Base-by-base conservation (phyloP, 2,329 filamentous ascomycete species). In the Ilyonectria destructans region DNA sequence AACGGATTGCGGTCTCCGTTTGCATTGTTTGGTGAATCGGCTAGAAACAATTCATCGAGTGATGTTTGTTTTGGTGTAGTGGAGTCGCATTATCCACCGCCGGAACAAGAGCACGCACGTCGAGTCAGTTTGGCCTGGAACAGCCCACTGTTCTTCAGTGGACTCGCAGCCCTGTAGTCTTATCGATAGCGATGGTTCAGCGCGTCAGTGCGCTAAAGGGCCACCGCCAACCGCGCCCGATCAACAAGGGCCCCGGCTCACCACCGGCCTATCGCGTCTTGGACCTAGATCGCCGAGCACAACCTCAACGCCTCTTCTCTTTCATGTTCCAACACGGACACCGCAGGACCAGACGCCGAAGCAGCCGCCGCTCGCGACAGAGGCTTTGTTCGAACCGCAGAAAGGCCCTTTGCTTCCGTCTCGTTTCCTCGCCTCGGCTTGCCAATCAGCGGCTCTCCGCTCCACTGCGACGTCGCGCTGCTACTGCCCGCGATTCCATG, bases 391-490 rank as follows among this genome's bases (percentile, higher is more conserved):
- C 29, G 23, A 13, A 15, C 10, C 6, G 31, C 51, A 23, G 31
- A 37, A 4, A 54, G 10, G 31, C n/a, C 33, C 12, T 29, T n/a
- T 45, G 4, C 33, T 19, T 26, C 45, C 40, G 51, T 13, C 43
- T 15, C 52, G 31, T 33, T n/a, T 19, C 31, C 17, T 19, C 4
- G 23, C 29, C 29, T n/a, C 48, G 26, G 43, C 46, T 51, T 62
- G 33, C 52, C 52, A 49, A 56, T 43, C 60, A 37, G 60, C 60
- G 46, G 35, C 31, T 46, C 60, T 58, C 60, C 54, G 60, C 60
- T 63, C 60, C 60, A 51, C 60, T 63, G 51, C 60, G 45, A 63
- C 60, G 60, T 63, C 60, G 60, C 60, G 60, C 33, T 56, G 54
- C 54, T 51, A 15, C 60, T 26, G 45, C 48, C 60, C 52, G 60